Evolutionary conservation across 345 rosid species (phyloP), one percentile per base, ranked within the genome.

Genomic region (Populus euphratica): DNA sequence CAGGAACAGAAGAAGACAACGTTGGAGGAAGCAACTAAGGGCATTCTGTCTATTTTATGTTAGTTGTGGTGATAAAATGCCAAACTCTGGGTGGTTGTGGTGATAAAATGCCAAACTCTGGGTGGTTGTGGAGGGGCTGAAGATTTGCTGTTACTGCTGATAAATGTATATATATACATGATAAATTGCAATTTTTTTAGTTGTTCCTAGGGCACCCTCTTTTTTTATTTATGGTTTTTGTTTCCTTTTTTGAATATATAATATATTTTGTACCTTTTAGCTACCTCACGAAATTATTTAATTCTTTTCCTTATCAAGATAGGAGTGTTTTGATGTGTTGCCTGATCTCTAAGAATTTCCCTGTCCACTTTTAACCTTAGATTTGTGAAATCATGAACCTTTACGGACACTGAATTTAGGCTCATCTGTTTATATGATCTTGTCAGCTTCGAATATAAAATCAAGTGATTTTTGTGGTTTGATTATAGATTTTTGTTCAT

Each of bases 1-100:
- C 66, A 78, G 70, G 65, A 70, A 71, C 50, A 63, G 70, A 71
- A 78, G 36, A 78, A 72, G 52, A 35, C 27, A 12, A 62, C 11
- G 66, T 47, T 64, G 36, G 25, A 23, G 43, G 21, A n/a, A n/a
- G n/a, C n/a, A n/a, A n/a, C n/a, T n/a, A n/a, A n/a, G n/a, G n/a
- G n/a, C n/a, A n/a, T n/a, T n/a, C n/a, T n/a, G n/a, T 63, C 56
- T 29, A 33, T 31, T 44, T 20, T 71, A 11, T 17, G 69, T 5
- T 56, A 36, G 69, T 35, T 77, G 70, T 61, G 23, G 70, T 49
- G n/a, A n/a, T n/a, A n/a, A n/a, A n/a, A n/a, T n/a, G n/a, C n/a
- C n/a, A n/a, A n/a, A n/a, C n/a, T n/a, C n/a, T n/a, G n/a, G n/a
- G n/a, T n/a, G n/a, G n/a, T n/a, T n/a, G n/a, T n/a, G n/a, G n/a